phyloP scores from a whole-genome alignment of 75 land plant species.

The Cryptomeria japonica region DNA sequence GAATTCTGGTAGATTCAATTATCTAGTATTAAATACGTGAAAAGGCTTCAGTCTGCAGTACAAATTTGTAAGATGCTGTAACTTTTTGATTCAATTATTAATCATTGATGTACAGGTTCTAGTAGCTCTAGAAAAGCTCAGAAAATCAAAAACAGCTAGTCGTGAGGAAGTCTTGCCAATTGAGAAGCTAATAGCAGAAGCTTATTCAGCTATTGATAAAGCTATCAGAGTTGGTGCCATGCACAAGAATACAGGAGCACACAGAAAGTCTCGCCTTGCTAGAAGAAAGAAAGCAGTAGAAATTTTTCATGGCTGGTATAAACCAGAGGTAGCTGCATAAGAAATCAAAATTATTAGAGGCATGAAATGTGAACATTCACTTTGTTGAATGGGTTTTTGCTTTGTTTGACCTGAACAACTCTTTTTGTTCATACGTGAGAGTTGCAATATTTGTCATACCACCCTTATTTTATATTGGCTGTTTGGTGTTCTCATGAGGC shows the following conservation, averaged over 20 bases:
- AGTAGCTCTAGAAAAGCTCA: conserved; percentile 66
- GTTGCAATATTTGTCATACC: neutral
- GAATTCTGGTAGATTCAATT: neutral
- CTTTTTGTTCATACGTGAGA: neutral
- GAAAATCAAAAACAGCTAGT: conserved; percentile 59
- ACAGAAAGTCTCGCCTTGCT: conserved; percentile 88
- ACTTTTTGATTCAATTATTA: neutral
- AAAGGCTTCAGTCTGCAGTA: neutral
- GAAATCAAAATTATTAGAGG: neutral
- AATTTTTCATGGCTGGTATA: conserved; percentile 89
- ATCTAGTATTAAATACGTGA: neutral
- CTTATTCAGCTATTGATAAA: conserved; percentile 86
- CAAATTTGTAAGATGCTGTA: neutral
- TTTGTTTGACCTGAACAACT: neutral
- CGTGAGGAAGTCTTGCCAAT: conserved; percentile 71
- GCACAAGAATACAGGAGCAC: conserved; percentile 84
- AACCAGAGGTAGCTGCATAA: conserved; percentile 47
- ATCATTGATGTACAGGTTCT: conserved; percentile 50
- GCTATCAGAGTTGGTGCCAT: conserved; percentile 73
- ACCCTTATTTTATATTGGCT: neutral
- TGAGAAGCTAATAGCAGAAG: conserved; percentile 84
- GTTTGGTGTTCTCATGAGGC: neutral
- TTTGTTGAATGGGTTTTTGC: neutral
- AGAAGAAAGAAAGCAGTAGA: conserved; percentile 83
- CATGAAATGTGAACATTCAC: neutral